phyloP scores from a whole-genome alignment of 805 yeast genomes.

The Zygoascus ofunaensis region DNA sequence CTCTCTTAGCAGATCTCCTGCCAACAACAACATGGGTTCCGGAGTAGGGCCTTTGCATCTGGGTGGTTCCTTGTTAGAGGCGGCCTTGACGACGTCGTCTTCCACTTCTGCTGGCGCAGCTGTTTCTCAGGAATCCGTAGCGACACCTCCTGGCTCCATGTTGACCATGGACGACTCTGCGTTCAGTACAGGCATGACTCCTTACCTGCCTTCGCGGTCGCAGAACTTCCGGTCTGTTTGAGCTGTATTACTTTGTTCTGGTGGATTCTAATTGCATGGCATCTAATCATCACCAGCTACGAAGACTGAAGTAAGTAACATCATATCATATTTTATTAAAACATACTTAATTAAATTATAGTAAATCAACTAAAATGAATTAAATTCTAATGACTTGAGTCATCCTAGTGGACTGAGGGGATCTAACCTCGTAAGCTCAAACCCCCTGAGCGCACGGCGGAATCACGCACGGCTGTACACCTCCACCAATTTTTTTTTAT shows the following conservation, averaged over 20 bases:
- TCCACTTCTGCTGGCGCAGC: conserved; percentile 2
- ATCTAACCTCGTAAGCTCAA: too few species aligned
- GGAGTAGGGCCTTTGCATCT: not conserved
- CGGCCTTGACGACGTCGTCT: not conserved
- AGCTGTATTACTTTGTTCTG: not conserved
- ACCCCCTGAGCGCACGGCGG: too few species aligned
- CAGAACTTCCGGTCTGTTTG: not conserved
- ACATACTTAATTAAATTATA: too few species aligned
- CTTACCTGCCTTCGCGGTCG: conserved; percentile 16
- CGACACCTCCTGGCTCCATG: conserved; percentile 22
- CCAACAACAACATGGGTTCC: not conserved
- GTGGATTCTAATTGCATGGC: too few species aligned
- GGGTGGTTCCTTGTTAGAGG: not conserved
- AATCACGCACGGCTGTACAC: too few species aligned
- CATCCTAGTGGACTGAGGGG: too few species aligned
- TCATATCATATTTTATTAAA: too few species aligned
- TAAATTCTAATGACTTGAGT: too few species aligned
- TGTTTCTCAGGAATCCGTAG: conserved; percentile 1
- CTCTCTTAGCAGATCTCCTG: not conserved
- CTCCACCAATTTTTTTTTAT: too few species aligned
- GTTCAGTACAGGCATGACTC: conserved; percentile 22
- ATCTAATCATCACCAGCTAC: too few species aligned
- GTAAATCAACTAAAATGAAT: too few species aligned
- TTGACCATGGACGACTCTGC: conserved; percentile 15
- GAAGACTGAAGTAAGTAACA: too few species aligned